A percentile compares a stretch with the other conserved stretches of the same genome.
phyloP scores from a whole-genome alignment of 1,284 basidiomycete genomes.

The Fistulinella staudtii region DNA sequence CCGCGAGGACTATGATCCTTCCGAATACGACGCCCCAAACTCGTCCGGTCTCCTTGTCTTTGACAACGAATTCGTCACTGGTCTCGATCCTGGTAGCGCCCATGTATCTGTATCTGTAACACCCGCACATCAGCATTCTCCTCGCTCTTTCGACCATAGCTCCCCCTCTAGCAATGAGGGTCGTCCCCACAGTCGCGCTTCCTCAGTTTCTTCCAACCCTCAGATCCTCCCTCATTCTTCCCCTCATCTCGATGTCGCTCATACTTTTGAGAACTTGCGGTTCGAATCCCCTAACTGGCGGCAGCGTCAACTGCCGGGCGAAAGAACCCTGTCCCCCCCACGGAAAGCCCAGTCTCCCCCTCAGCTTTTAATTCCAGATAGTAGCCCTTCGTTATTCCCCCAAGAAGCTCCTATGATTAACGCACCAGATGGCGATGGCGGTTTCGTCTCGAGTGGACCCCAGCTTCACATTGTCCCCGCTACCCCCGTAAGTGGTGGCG shows the following conservation, averaged over 20 bases:
- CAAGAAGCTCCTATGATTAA: slow-evolving; percentile 55
- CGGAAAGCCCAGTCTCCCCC: slow-evolving; percentile 66
- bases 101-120: slow-evolving; percentile 43
- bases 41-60: slow-evolving; percentile 54
- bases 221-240: slow-evolving; percentile 41
- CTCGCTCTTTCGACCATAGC: slow-evolving; percentile 50
- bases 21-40: slow-evolving; percentile 60
- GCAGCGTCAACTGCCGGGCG: slow-evolving; percentile 44
- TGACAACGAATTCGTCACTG: slow-evolving; percentile 47
- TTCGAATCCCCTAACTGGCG: slow-evolving; percentile 63
- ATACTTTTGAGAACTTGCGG: slow-evolving; percentile 54
- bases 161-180: slow-evolving; percentile 59
- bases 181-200: slow-evolving; percentile 52
- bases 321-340: slow-evolving; percentile 40
- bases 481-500: slow-evolving; percentile 69
- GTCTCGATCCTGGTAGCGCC: slow-evolving; percentile 31
- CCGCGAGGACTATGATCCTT: slow-evolving; percentile 58
- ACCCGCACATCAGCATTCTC: slow-evolving; percentile 37
- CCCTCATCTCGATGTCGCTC: slow-evolving; percentile 52
- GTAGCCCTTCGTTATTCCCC: slow-evolving; percentile 28
- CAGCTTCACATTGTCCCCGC: slow-evolving; percentile 74
- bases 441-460: slow-evolving; percentile 47
- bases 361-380: slow-evolving; percentile 61
- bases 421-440: slow-evolving; percentile 59
- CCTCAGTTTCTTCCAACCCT: slow-evolving; percentile 57